Percentiles rank a stretch among this genome's conserved stretches.
Conservation (phyloP, 371 early-diverging fungal species). For the Mortierella sp. region DNA sequence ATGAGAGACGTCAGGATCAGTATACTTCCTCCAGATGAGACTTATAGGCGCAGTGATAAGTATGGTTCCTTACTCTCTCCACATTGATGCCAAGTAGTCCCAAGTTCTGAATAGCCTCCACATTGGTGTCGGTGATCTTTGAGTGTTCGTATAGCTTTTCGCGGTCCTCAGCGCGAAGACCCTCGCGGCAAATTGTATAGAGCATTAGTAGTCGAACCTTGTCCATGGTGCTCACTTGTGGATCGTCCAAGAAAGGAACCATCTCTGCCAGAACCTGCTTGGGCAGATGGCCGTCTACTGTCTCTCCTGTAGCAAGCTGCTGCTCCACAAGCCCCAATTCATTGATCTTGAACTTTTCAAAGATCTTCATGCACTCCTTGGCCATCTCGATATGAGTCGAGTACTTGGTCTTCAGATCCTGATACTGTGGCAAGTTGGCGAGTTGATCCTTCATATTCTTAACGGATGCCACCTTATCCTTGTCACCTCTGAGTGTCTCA, state of each 20-base stretch:
- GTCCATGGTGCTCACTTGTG: slow-evolving; percentile 61
- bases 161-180: slow-evolving; percentile 73
- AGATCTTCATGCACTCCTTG: slow-evolving; percentile 85
- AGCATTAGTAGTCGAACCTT: slow-evolving; percentile 90
- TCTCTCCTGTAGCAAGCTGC: slow-evolving; percentile 92
- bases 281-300: slow-evolving; percentile 80
- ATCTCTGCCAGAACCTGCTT: slow-evolving; percentile 84
- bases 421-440: slow-evolving; percentile 91
- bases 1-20: too few relatives aligned
- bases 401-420: slow-evolving; percentile 89
- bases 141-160: slow-evolving; percentile 79
- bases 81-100: slow-evolving; percentile 72
- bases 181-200: slow-evolving; percentile 80
- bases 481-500: slow-evolving; percentile 60
- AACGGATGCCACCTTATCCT: slow-evolving; percentile 71
- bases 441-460: slow-evolving; percentile 92
- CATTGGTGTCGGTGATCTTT: slow-evolving; percentile 75
- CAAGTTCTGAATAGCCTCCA: slow-evolving; percentile 84
- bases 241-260: slow-evolving; percentile 61
- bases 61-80: slow-evolving; percentile 36
- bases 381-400: slow-evolving; percentile 93
- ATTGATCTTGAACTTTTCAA: slow-evolving; percentile 77
- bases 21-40: too few relatives aligned
- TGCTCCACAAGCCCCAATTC: slow-evolving; percentile 83
- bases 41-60: background rate